Percentiles rank a stretch among this genome's conserved stretches.
Conservation (phyloP, 805 yeast genomes). For the Pichia gijzeniarum region DNA sequence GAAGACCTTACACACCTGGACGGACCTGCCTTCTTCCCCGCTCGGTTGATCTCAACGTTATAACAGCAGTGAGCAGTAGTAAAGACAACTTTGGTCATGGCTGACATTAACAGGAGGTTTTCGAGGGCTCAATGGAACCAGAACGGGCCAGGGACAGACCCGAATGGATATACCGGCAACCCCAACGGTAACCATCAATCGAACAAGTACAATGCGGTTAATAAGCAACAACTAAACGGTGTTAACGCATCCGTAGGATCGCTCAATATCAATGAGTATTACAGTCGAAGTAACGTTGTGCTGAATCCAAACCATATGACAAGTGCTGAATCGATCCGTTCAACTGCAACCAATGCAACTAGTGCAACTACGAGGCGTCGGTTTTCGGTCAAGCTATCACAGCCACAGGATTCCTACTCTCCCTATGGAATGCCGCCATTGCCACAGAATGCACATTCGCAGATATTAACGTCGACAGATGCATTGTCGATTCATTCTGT, state of each 20-base stretch:
- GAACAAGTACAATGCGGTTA: not conserved
- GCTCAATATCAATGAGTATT: conserved; percentile 6
- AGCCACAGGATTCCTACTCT: conserved; percentile 10
- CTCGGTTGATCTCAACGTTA: too few relatives aligned
- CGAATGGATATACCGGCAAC: not conserved
- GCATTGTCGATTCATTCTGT: conserved; percentile 2
- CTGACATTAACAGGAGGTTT: conserved; percentile 9
- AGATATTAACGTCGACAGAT: conserved; percentile 6
- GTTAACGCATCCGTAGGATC: not conserved
- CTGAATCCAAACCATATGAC: not conserved
- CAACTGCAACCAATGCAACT: conserved; percentile 8
- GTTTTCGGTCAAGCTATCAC: conserved; percentile 35
- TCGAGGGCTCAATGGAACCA: conserved; percentile 6
- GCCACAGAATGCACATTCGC: conserved; percentile 20
- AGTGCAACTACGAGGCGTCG: conserved; percentile 34
- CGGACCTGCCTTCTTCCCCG: too few relatives aligned
- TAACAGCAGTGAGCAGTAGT: too few relatives aligned
- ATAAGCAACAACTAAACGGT: not conserved
- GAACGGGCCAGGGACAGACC: not conserved
- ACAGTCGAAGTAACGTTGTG: not conserved
- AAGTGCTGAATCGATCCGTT: conserved; percentile 7
- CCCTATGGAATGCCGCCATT: conserved; percentile 23
- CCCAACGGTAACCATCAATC: not conserved
- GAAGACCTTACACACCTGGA: too few relatives aligned
- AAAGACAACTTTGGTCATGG: too few relatives aligned